Conservation (phyloP, 108 stramenopile species). For the Stephanodiscus triporus region DNA sequence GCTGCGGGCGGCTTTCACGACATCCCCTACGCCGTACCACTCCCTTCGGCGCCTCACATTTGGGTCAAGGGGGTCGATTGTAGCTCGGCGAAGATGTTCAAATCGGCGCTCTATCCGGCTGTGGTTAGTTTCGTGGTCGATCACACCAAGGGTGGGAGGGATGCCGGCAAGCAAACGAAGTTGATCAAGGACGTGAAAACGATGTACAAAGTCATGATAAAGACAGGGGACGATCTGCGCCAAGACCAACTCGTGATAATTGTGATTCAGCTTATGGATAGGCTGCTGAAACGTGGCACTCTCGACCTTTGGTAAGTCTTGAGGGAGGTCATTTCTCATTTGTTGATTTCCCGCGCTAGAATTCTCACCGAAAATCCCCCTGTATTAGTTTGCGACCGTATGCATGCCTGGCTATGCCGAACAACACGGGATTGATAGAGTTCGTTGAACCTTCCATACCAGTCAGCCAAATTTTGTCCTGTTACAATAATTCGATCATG, state of each 20-base stretch:
- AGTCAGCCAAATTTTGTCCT: conserved; percentile 89
- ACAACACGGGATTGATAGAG: conserved; percentile 92
- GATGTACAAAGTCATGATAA: conserved; percentile 92
- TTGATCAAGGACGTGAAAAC: conserved; percentile 24
- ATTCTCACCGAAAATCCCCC: conserved; percentile 3
- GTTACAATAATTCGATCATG: conserved; percentile 81
- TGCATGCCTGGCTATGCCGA: conserved; percentile 88
- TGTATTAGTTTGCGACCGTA: conserved; percentile 41
- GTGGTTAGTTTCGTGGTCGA: conserved; percentile 88
- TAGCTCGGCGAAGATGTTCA: conserved; percentile 85
- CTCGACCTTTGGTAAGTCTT: conserved; percentile 86
- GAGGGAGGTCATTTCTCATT: conserved; percentile 53
- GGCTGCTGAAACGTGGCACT: conserved; percentile 92
- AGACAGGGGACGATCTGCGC: conserved; percentile 98
- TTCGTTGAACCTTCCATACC: conserved; percentile 94
- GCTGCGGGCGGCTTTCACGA: conserved; percentile 61
- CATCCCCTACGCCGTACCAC: conserved; percentile 77
- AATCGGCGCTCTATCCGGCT: conserved; percentile 95
- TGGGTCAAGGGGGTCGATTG: conserved; percentile 74
- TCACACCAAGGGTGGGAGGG: conserved; percentile 21
- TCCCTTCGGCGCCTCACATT: conserved; percentile 91
- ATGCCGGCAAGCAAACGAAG: conserved; percentile 6
- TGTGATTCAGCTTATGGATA: conserved; percentile 98
- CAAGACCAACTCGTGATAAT: conserved; percentile 99
- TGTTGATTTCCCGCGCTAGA: conserved; percentile 42